Evolutionary conservation across 495 filamentous ascomycete species (phyloP).

Genomic region (Aspergillus hancockii): DNA sequence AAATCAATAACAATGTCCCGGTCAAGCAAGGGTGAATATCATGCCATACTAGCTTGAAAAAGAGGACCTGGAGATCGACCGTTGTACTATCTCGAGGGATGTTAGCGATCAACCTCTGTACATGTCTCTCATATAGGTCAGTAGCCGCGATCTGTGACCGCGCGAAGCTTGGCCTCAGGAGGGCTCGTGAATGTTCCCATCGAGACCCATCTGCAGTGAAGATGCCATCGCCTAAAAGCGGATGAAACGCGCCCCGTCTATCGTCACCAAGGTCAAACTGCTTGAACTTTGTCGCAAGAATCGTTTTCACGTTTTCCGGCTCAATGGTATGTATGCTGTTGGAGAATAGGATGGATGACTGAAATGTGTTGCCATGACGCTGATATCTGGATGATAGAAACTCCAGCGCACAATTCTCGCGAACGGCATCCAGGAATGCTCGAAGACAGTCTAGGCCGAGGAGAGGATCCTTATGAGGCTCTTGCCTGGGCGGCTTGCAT

Average conservation of each 20-base stretch:
- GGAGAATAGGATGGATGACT: neutral
- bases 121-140: constrained; percentile 46
- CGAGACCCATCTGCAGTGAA: constrained; percentile 63
- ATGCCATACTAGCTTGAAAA: constrained; percentile 27
- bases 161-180: constrained; percentile 46
- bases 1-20: neutral
- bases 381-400: neutral
- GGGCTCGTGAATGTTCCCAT: constrained; percentile 54
- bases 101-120: constrained; percentile 42
- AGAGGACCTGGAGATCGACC: constrained; percentile 56
- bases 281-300: constrained; percentile 73
- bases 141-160: constrained; percentile 32
- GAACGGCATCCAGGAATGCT: neutral
- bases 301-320: constrained; percentile 77
- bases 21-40: neutral
- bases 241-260: constrained; percentile 31
- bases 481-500: neutral
- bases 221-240: constrained; percentile 54
- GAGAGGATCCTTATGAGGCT: neutral
- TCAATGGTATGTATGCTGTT: constrained; percentile 54
- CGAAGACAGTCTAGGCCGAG: neutral
- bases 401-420: neutral
- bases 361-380: neutral
- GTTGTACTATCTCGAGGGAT: constrained; percentile 32
- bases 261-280: constrained; percentile 49